These are phyloP conservation scores for Rhodotorula kratochvilovae DNA, from an alignment of 768 basidiomycete species.

Conservation along the genomic window DNA sequence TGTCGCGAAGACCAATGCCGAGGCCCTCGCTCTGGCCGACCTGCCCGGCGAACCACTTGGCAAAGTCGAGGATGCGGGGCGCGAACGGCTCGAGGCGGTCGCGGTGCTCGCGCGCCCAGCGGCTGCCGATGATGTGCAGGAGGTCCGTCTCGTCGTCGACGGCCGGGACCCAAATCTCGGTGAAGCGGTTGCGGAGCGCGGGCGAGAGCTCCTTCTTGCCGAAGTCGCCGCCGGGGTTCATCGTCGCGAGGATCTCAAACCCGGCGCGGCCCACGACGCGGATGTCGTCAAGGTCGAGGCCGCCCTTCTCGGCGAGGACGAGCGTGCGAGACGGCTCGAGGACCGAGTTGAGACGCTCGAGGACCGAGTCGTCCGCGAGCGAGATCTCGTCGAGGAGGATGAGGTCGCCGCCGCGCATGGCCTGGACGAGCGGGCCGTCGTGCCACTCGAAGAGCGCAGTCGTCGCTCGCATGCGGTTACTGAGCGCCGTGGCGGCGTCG, in stretches of 20 bases:
- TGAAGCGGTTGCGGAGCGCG: slow-evolving; percentile 92
- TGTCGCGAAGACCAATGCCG: slow-evolving; percentile 74
- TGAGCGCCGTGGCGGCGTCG: slow-evolving; percentile 18
- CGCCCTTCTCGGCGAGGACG: slow-evolving; percentile 87
- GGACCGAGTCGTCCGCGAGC: slow-evolving; percentile 92
- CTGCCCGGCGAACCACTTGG: slow-evolving; percentile 68
- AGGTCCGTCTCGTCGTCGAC: slow-evolving; percentile 70
- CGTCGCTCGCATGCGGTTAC: slow-evolving; percentile 53
- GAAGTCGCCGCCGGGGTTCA: slow-evolving; percentile 99
- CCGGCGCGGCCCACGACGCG: slow-evolving; percentile 60
- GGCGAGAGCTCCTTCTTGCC: slow-evolving; percentile 98
- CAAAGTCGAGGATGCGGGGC: slow-evolving; percentile 64
- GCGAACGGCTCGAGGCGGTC: slow-evolving; percentile 57
- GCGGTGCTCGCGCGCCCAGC: slow-evolving; percentile 59
- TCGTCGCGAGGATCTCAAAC: slow-evolving; percentile 92
- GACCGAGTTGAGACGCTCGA: slow-evolving; percentile 93
- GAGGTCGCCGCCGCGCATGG: slow-evolving; percentile 78
- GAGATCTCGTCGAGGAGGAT: slow-evolving; percentile 96
- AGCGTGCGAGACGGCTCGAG: slow-evolving; percentile 84
- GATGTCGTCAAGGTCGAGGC: slow-evolving; percentile 64
- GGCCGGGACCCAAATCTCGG: slow-evolving; percentile 96
- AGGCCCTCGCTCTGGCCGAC: slow-evolving; percentile 58
- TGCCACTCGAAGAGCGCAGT: slow-evolving; percentile 93
- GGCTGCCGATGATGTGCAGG: slow-evolving; percentile 65
- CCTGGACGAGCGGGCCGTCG: slow-evolving; percentile 89